Evolutionary conservation across 257 asterid genomes (phyloP).

Genomic region (Rubia yunnanensis): DNA sequence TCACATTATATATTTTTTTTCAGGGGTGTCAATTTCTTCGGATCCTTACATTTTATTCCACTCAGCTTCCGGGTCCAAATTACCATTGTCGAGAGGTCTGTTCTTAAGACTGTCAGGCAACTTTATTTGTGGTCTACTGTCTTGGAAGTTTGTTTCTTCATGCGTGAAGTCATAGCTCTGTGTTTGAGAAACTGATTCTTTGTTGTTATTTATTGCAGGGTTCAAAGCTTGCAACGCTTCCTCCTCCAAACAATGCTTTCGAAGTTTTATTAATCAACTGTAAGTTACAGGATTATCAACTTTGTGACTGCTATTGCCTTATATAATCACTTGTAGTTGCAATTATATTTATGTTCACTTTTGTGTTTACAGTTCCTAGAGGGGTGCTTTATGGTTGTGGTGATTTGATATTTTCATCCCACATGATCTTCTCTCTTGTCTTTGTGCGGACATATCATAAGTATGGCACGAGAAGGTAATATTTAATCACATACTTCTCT

Average conservation of each 20-base stretch:
- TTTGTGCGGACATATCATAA: constrained; percentile 86
- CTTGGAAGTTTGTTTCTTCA: neutral
- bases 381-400: constrained; percentile 97
- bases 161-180: neutral
- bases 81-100: constrained; percentile 95
- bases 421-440: constrained; percentile 91
- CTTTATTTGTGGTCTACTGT: neutral
- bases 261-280: constrained; percentile 54
- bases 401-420: constrained; percentile 94
- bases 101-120: neutral
- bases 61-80: constrained; percentile 97
- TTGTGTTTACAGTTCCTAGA: constrained; percentile 58
- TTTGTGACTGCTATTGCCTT: constrained; percentile 1
- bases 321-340: neutral
- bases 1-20: constrained; percentile 2
- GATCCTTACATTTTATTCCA: constrained; percentile 82
- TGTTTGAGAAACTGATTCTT: neutral
- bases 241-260: constrained; percentile 59
- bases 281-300: constrained; percentile 27
- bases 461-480: constrained; percentile 78
- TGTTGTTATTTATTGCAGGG: constrained; percentile 44
- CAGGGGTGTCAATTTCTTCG: constrained; percentile 93
- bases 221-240: constrained; percentile 80
- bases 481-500: neutral
- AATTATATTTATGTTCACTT: constrained; percentile 8